These are phyloP conservation scores for Knoxdaviesia proteae DNA, from an alignment of 2,329 filamentous ascomycete genomes.

Conservation along the genomic window DNA sequence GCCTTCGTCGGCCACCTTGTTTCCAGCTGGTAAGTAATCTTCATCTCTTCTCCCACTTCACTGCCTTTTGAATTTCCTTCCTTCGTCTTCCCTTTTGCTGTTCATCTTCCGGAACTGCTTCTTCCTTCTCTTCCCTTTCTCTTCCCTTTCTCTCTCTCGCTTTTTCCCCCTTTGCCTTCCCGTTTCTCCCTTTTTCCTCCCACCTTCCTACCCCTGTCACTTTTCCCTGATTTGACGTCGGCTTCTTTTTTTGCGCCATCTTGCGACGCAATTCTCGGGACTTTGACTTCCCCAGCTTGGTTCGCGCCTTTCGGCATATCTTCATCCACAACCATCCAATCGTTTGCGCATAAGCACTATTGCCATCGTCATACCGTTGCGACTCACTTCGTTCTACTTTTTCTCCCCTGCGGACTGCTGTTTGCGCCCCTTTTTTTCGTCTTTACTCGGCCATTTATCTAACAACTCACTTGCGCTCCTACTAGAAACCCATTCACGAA, in stretches of 20 bases:
- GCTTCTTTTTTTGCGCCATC: constrained; percentile 5
- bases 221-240: constrained; percentile 2
- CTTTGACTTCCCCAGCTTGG: no score
- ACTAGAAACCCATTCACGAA: constrained; percentile 1
- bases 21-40: no score
- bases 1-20: no score
- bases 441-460: background rate
- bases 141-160: constrained; percentile 1
- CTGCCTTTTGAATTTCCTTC: no score
- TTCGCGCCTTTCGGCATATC: no score
- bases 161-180: background rate
- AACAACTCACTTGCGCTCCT: background rate
- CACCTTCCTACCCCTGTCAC: background rate
- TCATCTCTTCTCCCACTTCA: no score
- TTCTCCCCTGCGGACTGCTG: constrained; percentile 1
- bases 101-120: no score
- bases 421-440: background rate
- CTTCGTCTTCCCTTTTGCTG: no score
- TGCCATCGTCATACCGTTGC: constrained; percentile 2
- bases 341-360: constrained; percentile 6
- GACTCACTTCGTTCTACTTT: constrained; percentile 3
- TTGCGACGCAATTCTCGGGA: background rate
- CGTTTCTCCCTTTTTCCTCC: background rate
- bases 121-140: background rate
- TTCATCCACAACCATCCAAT: constrained; percentile 3